These are phyloP conservation scores for Cercophora sp. DNA, from an alignment of 495 filamentous ascomycete genomes.

Conservation along the genomic window DNA sequence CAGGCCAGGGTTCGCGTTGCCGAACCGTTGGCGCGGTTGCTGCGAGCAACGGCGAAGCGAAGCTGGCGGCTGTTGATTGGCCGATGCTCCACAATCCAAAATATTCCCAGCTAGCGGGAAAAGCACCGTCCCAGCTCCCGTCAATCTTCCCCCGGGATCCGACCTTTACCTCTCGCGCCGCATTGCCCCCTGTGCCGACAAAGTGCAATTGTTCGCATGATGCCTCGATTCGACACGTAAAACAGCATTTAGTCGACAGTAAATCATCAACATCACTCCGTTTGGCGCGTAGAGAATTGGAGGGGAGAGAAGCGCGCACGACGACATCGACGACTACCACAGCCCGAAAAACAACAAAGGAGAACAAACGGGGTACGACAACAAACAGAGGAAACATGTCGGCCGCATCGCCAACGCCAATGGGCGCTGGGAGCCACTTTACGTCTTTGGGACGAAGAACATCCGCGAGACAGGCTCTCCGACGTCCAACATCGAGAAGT, in stretches of 20 bases:
- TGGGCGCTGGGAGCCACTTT: constrained; percentile 31
- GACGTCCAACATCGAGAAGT: constrained; percentile 31
- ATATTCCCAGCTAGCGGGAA: constrained; percentile 22
- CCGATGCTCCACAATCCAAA: constrained; percentile 18
- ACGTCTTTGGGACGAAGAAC: constrained; percentile 36
- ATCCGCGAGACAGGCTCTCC: constrained; percentile 40
- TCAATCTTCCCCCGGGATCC: too few relatives aligned
- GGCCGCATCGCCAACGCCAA: constrained; percentile 35
- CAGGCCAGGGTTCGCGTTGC: background rate
- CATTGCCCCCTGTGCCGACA: constrained; percentile 19
- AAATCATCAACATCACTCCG: constrained; percentile 11
- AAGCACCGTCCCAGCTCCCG: constrained; percentile 15
- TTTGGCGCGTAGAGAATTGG: constrained; percentile 1
- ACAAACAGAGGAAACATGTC: constrained; percentile 21
- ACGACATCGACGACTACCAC: too few relatives aligned
- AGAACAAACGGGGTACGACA: background rate
- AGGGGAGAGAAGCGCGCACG: background rate
- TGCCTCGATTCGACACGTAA: constrained; percentile 32
- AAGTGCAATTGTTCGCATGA: constrained; percentile 23
- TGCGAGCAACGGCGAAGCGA: constrained; percentile 20
- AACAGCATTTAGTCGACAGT: constrained; percentile 26
- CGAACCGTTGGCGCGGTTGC: constrained; percentile 20
- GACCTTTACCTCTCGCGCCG: too few relatives aligned
- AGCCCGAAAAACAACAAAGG: too few relatives aligned
- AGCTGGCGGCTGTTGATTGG: constrained; percentile 19